Evolutionary conservation across 257 asterid species (phyloP), one percentile per base, ranked within the genome.

Genomic region (Dorcoceras hygrometricum): DNA sequence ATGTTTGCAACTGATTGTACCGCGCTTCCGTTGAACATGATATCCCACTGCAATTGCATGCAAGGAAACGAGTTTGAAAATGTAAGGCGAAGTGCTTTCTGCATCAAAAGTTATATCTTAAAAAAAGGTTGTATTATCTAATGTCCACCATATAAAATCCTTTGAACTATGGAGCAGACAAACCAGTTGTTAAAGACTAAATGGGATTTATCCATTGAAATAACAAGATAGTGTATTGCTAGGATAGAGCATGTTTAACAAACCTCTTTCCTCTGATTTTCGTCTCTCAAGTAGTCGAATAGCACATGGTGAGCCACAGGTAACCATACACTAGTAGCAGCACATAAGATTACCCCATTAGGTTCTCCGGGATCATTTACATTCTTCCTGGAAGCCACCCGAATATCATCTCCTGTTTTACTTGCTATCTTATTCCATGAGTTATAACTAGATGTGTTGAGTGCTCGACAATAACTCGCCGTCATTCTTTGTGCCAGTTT

Each of bases 401-500:
- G 78, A 57, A 90, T 78, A 39, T 88, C 95, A 19, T 90, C 95
- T 61, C 99, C 90, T 10, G 76, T 75, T 76, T 82, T 85, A 56
- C 72, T 76, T 6, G 81, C 70, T 76, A 88, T 69, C 78, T 80
- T 93, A 76, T 57, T 88, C 99, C 99, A 93, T 56, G 94, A 73
- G 72, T 82, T 83, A 69, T 75, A 71, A 82, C 95, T 93, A 0
- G 99, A 90, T 25, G 85, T 84, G 23, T 94, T 94, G 3, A 88
- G 36, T 8, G 93, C 87, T 60, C 83, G 84, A 74, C 84, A 88
- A 63, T 88, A 88, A 71, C 85, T 77, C 69, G 71, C 62, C 50
- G 77, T 86, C 97, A 88, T 90, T 74, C 99, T 80, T 59, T 93
- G 91, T 1, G 97, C 95, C 79, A 93, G 28, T 27, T 81, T 81